A percentile compares a stretch with the other conserved stretches of the same genome.
Conservation (phyloP, 768 basidiomycete species). For the Cystofilobasidium macerans region DNA sequence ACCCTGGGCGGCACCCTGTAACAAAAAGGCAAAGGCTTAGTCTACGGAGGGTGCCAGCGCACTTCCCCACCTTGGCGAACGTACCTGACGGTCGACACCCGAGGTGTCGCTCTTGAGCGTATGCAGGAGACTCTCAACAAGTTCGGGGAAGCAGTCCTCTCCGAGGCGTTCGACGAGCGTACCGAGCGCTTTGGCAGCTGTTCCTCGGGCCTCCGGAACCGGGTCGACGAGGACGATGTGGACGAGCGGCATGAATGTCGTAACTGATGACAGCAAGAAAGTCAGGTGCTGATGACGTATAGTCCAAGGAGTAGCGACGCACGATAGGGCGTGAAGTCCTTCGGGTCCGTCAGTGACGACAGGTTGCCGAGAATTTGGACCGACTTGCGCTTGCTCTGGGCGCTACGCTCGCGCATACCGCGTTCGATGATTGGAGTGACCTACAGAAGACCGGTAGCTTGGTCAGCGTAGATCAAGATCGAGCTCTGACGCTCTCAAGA, state of each 20-base stretch:
- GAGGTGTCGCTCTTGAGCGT: conserved; percentile 86
- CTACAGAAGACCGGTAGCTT: conserved; percentile 39
- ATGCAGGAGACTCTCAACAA: conserved; percentile 76
- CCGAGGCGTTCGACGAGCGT: conserved; percentile 94
- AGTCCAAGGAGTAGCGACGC: background rate
- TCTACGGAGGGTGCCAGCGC: too few species aligned
- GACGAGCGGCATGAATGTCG: conserved; percentile 74
- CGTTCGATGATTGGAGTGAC: conserved; percentile 91
- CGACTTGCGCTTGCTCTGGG: conserved; percentile 89
- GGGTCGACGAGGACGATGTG: conserved; percentile 89
- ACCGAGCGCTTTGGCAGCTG: conserved; percentile 90
- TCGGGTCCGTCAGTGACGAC: conserved; percentile 39
- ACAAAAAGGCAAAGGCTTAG: background rate
- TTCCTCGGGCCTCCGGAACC: conserved; percentile 93
- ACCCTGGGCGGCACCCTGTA: conserved; percentile 80
- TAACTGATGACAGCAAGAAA: conserved; percentile 39
- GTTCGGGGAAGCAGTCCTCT: conserved; percentile 85
- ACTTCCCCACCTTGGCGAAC: too few species aligned
- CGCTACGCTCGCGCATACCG: conserved; percentile 78
- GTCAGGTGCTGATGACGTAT: background rate
- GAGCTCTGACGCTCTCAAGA: background rate
- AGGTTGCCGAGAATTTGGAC: conserved; percentile 97
- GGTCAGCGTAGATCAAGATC: background rate
- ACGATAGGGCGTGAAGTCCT: conserved; percentile 81
- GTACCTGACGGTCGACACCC: conserved; percentile 75